These are phyloP conservation scores for Cytospora schulzeri DNA, from an alignment of 2,329 filamentous ascomycete genomes.

Conservation along the genomic window DNA sequence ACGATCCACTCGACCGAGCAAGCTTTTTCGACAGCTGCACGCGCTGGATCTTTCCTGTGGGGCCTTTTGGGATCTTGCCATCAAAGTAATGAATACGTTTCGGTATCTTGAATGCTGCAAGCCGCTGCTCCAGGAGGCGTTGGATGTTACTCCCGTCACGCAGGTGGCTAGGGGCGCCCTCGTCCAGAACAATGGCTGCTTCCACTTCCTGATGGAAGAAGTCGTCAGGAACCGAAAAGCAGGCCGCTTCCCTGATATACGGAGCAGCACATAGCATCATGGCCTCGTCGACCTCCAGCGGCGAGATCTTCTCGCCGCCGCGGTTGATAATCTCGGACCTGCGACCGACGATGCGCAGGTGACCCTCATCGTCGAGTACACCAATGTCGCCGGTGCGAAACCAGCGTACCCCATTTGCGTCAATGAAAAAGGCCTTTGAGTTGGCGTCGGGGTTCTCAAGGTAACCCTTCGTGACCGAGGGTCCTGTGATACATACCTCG, in stretches of 20 bases:
- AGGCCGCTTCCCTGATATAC: conserved; percentile 75
- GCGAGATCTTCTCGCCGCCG: conserved; percentile 85
- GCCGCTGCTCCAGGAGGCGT: background rate
- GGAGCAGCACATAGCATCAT: conserved; percentile 77
- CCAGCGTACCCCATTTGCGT: conserved; percentile 54
- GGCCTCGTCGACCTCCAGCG: conserved; percentile 72
- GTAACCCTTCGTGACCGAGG: conserved; percentile 86
- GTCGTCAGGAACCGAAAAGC: conserved; percentile 80
- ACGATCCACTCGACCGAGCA: background rate
- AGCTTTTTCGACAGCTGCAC: background rate
- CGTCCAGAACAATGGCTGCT: conserved; percentile 67
- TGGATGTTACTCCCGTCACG: background rate
- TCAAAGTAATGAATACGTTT: conserved; percentile 5
- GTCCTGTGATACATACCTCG: conserved; percentile 80
- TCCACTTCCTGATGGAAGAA: conserved; percentile 83
- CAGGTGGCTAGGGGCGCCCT: background rate
- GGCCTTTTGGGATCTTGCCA: conserved; percentile 6
- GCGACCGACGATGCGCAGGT: conserved; percentile 82
- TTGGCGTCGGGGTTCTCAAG: conserved; percentile 82
- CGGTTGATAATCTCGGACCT: conserved; percentile 95
- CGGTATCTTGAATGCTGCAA: background rate
- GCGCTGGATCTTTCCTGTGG: conserved; percentile 2
- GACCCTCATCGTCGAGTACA: conserved; percentile 73
- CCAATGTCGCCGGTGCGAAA: conserved; percentile 90
- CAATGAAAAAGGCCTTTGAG: conserved; percentile 68